Percentiles rank a stretch among this genome's conserved stretches.
These are phyloP conservation scores for Salvia rosmarinus DNA, from an alignment of 257 asterid genomes.

Conservation along the genomic window DNA sequence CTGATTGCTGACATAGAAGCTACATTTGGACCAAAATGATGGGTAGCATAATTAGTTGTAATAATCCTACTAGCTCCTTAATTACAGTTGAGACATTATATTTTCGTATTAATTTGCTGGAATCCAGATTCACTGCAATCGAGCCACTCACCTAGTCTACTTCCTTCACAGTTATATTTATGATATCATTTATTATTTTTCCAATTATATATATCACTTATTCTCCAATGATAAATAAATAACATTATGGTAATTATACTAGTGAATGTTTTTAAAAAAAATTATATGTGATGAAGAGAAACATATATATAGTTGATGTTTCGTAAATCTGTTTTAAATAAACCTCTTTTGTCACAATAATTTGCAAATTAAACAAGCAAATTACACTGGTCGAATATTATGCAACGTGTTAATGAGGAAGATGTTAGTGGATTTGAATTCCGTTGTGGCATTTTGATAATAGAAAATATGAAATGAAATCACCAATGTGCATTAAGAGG, in stretches of 20 bases:
- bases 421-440: too few species aligned
- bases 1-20: neutral
- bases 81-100: neutral
- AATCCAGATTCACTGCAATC: neutral
- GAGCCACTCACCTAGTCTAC: neutral
- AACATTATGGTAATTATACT: neutral
- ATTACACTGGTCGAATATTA: too few species aligned
- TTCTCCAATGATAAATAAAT: neutral
- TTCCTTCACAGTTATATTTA: neutral
- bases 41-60: constrained; percentile 10
- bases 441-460: too few species aligned
- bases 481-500: too few species aligned
- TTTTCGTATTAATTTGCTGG: neutral
- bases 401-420: too few species aligned
- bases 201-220: neutral
- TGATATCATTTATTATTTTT: neutral
- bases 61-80: constrained; percentile 1
- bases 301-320: neutral
- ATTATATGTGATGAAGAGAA: neutral
- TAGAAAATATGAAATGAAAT: too few species aligned
- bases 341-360: neutral
- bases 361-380: too few species aligned
- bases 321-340: neutral
- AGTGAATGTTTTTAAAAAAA: neutral
- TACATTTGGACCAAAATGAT: constrained; percentile 12